Evolutionary conservation across 768 basidiomycete genomes (phyloP), one percentile per base, ranked within the genome.

Genomic region (Erythrobasidium yunnanense): DNA sequence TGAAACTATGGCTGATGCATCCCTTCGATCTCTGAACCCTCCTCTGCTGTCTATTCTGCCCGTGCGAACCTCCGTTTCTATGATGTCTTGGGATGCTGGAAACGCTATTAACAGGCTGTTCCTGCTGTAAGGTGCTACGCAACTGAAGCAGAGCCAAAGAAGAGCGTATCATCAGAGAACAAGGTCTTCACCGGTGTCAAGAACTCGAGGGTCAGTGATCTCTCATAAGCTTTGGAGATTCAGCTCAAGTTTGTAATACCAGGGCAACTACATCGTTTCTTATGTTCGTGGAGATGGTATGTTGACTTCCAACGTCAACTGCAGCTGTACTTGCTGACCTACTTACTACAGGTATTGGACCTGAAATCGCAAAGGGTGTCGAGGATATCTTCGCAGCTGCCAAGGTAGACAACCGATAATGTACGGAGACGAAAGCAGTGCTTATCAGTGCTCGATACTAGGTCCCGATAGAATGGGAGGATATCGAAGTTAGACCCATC

Each of bases 401-500:
- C 70, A 82, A 87, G 58, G 90, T 42, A n/a, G 38, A n/a, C n/a
- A 11, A 42, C n/a, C n/a, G n/a, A n/a, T n/a, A n/a, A n/a, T n/a
- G n/a, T n/a, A n/a, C n/a, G n/a, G n/a, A n/a, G n/a, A n/a, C n/a
- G n/a, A 42, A 11, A 42, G 90, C 73, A 34, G 77, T 71, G 30
- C 30, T 20, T 27, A 25, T 17, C 30, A n/a, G n/a, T n/a, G n/a
- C n/a, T n/a, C n/a, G n/a, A n/a, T n/a, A n/a, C n/a, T 67, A 93
- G 90, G 93, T 95, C 25, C 95, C 95, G 49, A 95, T 99, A 73
- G 83, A 90, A 78, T 99, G 95, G 95, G 95, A 99, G 77, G 95
- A 97, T 78, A 93, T 96, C 77, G 88, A 86, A 75, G 95, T 99
- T 52, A 87, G 89, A 5, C 95, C 95, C 13, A 83, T 93, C 58